phyloP scores from a whole-genome alignment of 164 flowering plant genomes.

The Nelumbo lutea region DNA sequence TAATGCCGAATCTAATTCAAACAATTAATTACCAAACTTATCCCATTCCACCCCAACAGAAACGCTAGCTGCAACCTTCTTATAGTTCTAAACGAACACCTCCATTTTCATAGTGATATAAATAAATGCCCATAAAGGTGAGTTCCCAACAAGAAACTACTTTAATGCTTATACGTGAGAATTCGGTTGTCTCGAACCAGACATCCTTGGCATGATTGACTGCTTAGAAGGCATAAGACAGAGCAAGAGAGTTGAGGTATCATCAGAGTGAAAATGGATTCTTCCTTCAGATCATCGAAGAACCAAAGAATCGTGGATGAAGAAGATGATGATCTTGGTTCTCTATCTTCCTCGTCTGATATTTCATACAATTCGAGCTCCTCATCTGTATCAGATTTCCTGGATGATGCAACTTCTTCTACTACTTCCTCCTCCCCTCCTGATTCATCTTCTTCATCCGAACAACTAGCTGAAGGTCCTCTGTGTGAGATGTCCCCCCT shows the following conservation, averaged over 20 bases:
- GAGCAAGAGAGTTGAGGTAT: background rate
- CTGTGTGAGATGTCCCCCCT: slow-evolving; percentile 26
- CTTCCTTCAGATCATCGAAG: background rate
- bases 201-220: too few relatives aligned
- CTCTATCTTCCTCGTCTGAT: slow-evolving; percentile 11
- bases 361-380: background rate
- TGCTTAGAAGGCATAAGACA: background rate
- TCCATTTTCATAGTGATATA: too few relatives aligned
- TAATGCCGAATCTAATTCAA: background rate
- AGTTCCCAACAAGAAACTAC: too few relatives aligned
- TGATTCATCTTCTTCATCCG: background rate
- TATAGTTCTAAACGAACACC: background rate
- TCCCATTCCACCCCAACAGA: background rate
- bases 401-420: slow-evolving; percentile 4
- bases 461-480: background rate
- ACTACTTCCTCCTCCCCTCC: slow-evolving; percentile 1
- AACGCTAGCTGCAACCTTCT: background rate
- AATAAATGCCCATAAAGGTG: too few relatives aligned
- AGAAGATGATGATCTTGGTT: background rate
- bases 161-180: background rate
- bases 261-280: background rate
- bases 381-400: background rate
- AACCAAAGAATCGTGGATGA: slow-evolving; percentile 7
- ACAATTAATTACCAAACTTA: background rate
- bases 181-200: too few relatives aligned